These are phyloP conservation scores for Myriosclerotinia duriaeana DNA, from an alignment of 2,329 filamentous ascomycete genomes.

Conservation along the genomic window DNA sequence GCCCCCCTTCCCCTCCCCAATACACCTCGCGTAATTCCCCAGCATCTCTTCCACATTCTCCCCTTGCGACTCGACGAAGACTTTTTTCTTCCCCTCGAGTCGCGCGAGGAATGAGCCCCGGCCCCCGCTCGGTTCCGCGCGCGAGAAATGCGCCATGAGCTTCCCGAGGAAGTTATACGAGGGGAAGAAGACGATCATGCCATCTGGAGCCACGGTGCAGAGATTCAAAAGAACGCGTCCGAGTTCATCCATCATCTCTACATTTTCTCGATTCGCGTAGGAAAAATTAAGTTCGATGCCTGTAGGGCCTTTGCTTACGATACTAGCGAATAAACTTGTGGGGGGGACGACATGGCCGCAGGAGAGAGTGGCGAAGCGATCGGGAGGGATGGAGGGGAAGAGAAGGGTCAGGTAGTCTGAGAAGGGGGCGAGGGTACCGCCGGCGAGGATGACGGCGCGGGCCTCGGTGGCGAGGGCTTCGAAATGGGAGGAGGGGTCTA, in stretches of 20 bases:
- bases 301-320: slow-evolving; percentile 54
- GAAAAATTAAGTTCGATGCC: slow-evolving; percentile 77
- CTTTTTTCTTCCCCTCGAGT: slow-evolving; percentile 57
- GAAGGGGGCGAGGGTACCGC: slow-evolving; percentile 97
- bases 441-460: slow-evolving; percentile 83
- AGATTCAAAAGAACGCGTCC: slow-evolving; percentile 71
- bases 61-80: slow-evolving; percentile 59
- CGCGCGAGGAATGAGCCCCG: slow-evolving; percentile 55
- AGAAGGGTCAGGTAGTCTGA: slow-evolving; percentile 84
- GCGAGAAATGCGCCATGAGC: slow-evolving; percentile 51
- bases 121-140: slow-evolving; percentile 37
- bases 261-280: slow-evolving; percentile 66
- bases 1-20: slow-evolving; percentile 64
- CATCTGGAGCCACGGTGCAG: slow-evolving; percentile 75
- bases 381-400: slow-evolving; percentile 68
- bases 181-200: slow-evolving; percentile 91
- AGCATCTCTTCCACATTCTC: slow-evolving; percentile 63
- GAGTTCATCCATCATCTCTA: slow-evolving; percentile 69
- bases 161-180: slow-evolving; percentile 88
- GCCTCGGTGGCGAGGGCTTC: slow-evolving; percentile 82
- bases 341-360: slow-evolving; percentile 92
- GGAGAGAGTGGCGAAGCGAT: slow-evolving; percentile 75
- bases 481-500: slow-evolving; percentile 91
- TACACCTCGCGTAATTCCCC: slow-evolving; percentile 67
- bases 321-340: slow-evolving; percentile 76